Base-by-base conservation (phyloP, 495 filamentous ascomycete species). In the Lichina pygmaea region DNA sequence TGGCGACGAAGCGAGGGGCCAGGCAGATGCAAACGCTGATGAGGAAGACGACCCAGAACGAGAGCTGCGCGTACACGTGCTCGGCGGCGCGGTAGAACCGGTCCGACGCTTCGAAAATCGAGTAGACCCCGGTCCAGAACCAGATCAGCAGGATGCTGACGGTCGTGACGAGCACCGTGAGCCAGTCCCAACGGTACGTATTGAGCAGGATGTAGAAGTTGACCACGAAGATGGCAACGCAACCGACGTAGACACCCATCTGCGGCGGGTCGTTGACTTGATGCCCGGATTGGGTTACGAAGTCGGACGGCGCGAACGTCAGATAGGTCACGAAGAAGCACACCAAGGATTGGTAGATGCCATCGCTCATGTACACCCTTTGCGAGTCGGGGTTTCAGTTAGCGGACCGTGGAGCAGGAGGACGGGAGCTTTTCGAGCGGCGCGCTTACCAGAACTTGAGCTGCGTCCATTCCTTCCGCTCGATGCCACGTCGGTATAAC, bases 151-250 rank as follows among this genome's bases (percentile, higher is more conserved):
- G 56, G 49, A 77, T 77, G 60, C 85, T 93, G 55, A 94, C 68
- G 42, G 55, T 56, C 32, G 85, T 76, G 52, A 93, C 75, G 54
- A 93, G 64, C 10, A 81, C 53, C 50, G 86, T 82, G 53, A 95
- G 64, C 86, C 86, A 95, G 58, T 99, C 91, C 91, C 91, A 95
- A 47, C 85, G 68, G 58, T 89, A 95, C 6, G 80, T 86, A 58
- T 99, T 99, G 62, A 99, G 70, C 50, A 95, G 63, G 52, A 99
- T 78, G 64, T 95, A 99, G 46, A 75, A 57, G 56, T 99, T 99
- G 61, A 92, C 89, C 40, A 75, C 76, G 10, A 70, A 54, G 52
- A 93, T 64, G 41, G 91, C 73, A 11, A 81, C 72, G 44, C 77
- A 80, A 44, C 73, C 84, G 46, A 94, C 70, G 53, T 83, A 82